Percentiles rank a stretch among this genome's conserved stretches.
phyloP scores from a whole-genome alignment of 2,329 filamentous ascomycete species.

The Dendryphion nanum region DNA sequence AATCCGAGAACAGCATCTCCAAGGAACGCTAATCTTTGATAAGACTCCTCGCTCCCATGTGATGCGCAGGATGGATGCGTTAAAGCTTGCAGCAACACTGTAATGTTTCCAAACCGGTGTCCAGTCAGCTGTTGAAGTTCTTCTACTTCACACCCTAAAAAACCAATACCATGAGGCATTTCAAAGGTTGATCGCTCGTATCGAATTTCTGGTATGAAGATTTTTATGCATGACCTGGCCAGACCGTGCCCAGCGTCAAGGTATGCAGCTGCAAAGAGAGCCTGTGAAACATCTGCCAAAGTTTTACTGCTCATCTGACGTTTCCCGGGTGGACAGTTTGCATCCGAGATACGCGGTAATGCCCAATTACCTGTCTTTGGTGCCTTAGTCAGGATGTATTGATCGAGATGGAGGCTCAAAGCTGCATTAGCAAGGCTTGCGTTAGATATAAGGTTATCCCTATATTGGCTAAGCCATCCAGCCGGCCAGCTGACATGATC shows the following conservation, averaged over 20 bases:
- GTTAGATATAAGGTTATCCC: slow-evolving; percentile 73
- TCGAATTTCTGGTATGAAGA: slow-evolving; percentile 50
- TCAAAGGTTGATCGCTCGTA: slow-evolving; percentile 25
- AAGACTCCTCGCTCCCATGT: slow-evolving; percentile 47
- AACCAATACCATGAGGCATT: slow-evolving; percentile 12
- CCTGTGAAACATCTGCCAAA: slow-evolving; percentile 84
- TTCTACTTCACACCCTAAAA: slow-evolving; percentile 24
- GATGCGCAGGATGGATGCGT: slow-evolving; percentile 67
- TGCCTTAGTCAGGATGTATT: slow-evolving; percentile 69
- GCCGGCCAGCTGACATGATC: slow-evolving; percentile 69
- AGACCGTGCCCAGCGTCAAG: slow-evolving; percentile 65
- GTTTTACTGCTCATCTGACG: slow-evolving; percentile 65
- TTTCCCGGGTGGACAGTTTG: slow-evolving; percentile 6
- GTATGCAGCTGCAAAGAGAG: slow-evolving; percentile 75
- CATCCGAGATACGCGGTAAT: slow-evolving; percentile 61
- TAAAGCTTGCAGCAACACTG: slow-evolving; percentile 72
- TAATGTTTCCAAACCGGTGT: slow-evolving; percentile 66
- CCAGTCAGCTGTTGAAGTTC: slow-evolving; percentile 68
- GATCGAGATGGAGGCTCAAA: slow-evolving; percentile 62
- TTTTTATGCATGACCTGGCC: slow-evolving; percentile 61
- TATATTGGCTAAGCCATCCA: slow-evolving; percentile 67
- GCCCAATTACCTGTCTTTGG: slow-evolving; percentile 70
- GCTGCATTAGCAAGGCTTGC: slow-evolving; percentile 66
- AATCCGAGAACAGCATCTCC: slow-evolving; percentile 84
- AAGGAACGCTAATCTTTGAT: slow-evolving; percentile 82